Conservation (phyloP, 164 flowering plant genomes). For the Akebia trifoliata region DNA sequence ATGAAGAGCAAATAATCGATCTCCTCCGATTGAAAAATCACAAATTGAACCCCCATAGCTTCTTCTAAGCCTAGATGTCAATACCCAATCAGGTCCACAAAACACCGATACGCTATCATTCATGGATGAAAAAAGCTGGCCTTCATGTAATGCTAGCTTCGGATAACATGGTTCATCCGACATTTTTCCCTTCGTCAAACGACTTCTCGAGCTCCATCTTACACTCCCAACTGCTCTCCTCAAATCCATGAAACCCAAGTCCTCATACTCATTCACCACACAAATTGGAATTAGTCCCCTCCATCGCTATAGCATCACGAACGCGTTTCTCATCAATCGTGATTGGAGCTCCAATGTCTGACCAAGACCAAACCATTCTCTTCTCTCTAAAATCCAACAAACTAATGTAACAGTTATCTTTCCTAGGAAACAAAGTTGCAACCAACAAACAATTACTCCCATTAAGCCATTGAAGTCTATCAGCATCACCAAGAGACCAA, state of each 20-base stretch:
- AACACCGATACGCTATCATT: conserved; percentile 74
- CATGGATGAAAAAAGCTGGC: conserved; percentile 82
- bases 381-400: conserved; percentile 67
- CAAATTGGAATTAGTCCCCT: conserved; percentile 59
- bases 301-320: conserved; percentile 80
- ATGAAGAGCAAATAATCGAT: conserved; percentile 76
- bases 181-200: conserved; percentile 59
- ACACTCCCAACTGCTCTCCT: conserved; percentile 43
- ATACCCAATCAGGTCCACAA: conserved; percentile 78
- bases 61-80: conserved; percentile 68
- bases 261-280: conserved; percentile 75
- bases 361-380: conserved; percentile 85
- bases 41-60: conserved; percentile 82
- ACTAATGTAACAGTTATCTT: conserved; percentile 83
- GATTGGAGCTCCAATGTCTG: conserved; percentile 44
- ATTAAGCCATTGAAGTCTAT: conserved; percentile 69
- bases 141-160: conserved; percentile 63
- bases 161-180: conserved; percentile 82
- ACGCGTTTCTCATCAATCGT: conserved; percentile 61
- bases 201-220: conserved; percentile 79
- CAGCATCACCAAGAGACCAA: conserved; percentile 88
- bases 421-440: conserved; percentile 78
- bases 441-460: conserved; percentile 65
- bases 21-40: conserved; percentile 88
- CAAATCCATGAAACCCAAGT: conserved; percentile 80